phyloP scores from a whole-genome alignment of 139 green algal genomes.

The Closterium sp. region DNA sequence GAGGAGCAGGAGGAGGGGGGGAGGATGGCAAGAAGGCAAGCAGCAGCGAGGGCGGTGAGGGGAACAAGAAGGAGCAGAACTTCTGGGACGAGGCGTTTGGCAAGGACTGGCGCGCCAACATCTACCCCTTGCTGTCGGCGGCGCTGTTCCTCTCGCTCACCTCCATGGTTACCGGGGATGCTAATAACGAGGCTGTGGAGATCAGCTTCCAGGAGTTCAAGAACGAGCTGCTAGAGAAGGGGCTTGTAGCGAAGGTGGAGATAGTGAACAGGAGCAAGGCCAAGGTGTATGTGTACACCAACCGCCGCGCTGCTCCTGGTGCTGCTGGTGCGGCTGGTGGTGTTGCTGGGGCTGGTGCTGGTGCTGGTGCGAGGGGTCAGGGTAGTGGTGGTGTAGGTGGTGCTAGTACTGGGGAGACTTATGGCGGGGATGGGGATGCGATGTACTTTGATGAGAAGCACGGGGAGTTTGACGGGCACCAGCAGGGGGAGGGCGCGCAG shows the following conservation, averaged over 20 bases:
- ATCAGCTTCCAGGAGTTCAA: slow-evolving; percentile 55
- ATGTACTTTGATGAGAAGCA: slow-evolving; percentile 1
- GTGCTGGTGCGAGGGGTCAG: not conserved
- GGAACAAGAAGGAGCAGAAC: not conserved
- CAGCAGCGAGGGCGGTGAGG: not conserved
- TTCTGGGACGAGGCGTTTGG: not conserved
- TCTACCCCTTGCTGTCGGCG: not conserved
- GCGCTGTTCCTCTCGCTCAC: not conserved
- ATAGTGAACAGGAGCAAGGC: slow-evolving; percentile 89
- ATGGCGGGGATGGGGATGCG: not conserved
- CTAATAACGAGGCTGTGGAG: not conserved
- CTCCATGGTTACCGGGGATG: not conserved
- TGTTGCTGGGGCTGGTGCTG: not conserved
- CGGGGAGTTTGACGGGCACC: not conserved
- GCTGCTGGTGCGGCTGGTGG: not conserved
- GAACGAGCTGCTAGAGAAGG: slow-evolving; percentile 74
- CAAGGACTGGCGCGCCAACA: not conserved
- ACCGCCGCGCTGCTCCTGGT: not conserved
- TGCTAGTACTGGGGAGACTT: not conserved
- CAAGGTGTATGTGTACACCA: slow-evolving; percentile 62
- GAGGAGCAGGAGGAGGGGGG: not conserved
- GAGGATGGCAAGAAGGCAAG: not conserved
- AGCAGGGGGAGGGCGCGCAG: not conserved
- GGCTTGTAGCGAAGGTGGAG: slow-evolving; percentile 81
- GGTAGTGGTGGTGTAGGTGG: not conserved